phyloP scores from a whole-genome alignment of 2,329 filamentous ascomycete genomes.

The Aspergillus pseudotamarii region DNA sequence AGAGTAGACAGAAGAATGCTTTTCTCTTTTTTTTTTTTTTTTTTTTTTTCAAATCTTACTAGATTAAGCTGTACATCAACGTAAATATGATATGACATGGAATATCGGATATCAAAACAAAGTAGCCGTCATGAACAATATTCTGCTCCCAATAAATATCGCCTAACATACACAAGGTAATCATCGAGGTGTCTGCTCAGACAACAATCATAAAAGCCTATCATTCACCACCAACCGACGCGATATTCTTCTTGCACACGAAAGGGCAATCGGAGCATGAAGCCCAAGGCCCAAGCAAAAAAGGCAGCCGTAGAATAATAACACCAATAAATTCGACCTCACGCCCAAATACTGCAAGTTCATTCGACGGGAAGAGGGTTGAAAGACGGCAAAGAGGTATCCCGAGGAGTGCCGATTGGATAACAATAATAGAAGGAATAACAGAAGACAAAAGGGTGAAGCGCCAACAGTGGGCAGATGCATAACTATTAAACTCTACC shows the following conservation, averaged over 20 bases:
- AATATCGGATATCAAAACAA: slow-evolving; percentile 1
- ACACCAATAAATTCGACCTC: background rate
- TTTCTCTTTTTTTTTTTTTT: background rate
- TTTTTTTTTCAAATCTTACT: background rate
- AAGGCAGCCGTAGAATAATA: background rate
- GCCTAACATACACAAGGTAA: background rate
- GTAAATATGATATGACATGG: background rate
- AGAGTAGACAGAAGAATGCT: slow-evolving; percentile 7
- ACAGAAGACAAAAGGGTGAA: background rate
- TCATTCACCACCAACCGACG: background rate
- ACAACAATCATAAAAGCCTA: background rate
- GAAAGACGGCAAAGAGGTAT: background rate
- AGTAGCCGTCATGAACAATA: background rate
- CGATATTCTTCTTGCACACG: background rate
- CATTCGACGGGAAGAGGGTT: background rate
- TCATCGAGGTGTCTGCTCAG: background rate
- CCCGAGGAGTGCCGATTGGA: background rate
- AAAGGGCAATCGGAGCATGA: background rate
- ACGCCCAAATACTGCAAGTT: background rate
- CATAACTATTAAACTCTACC: slow-evolving; percentile 5
- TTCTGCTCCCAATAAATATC: background rate
- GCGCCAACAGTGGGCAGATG: background rate
- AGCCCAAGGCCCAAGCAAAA: background rate
- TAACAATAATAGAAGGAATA: background rate
- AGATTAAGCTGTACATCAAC: background rate